phyloP scores from a whole-genome alignment of 495 filamentous ascomycete species.

The Chaetomium fimeti region DNA sequence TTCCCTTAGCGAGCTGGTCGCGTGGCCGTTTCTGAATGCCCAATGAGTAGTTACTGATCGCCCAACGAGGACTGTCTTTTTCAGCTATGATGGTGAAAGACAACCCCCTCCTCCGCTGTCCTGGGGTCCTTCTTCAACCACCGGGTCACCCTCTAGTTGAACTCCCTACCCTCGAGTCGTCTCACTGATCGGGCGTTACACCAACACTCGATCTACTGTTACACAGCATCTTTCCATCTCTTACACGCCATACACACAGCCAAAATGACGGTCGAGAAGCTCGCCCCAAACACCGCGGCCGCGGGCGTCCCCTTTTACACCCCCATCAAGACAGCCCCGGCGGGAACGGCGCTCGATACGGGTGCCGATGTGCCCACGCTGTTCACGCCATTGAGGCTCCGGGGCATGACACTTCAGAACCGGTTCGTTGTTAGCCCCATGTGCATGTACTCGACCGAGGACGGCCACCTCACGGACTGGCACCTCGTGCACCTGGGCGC shows the following conservation, averaged over 20 bases:
- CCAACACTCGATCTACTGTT: background rate
- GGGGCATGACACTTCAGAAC: constrained; percentile 68
- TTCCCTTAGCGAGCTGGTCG: too few species aligned
- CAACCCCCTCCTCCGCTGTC: too few species aligned
- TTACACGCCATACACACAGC: background rate
- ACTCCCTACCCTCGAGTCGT: too few species aligned
- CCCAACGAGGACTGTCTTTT: too few species aligned
- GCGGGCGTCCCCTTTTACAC: constrained; percentile 56
- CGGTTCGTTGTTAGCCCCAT: constrained; percentile 62
- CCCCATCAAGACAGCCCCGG: constrained; percentile 54
- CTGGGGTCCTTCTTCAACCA: too few species aligned
- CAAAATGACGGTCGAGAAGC: constrained; percentile 22
- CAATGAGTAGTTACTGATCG: too few species aligned
- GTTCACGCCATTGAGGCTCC: constrained; percentile 64
- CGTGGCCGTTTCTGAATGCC: too few species aligned
- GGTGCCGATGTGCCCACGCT: constrained; percentile 56
- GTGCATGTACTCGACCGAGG: constrained; percentile 68
- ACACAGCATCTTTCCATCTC: background rate
- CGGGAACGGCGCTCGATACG: constrained; percentile 50
- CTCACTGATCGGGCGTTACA: background rate
- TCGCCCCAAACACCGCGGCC: constrained; percentile 22
- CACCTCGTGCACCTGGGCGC: constrained; percentile 65
- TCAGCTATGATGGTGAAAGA: too few species aligned
- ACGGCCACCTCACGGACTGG: constrained; percentile 68
- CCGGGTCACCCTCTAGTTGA: too few species aligned